Evolutionary conservation across 371 early-diverging fungal species (phyloP), one percentile per base, ranked within the genome.

Genomic region (Dipsacomyces acuminosporus): DNA sequence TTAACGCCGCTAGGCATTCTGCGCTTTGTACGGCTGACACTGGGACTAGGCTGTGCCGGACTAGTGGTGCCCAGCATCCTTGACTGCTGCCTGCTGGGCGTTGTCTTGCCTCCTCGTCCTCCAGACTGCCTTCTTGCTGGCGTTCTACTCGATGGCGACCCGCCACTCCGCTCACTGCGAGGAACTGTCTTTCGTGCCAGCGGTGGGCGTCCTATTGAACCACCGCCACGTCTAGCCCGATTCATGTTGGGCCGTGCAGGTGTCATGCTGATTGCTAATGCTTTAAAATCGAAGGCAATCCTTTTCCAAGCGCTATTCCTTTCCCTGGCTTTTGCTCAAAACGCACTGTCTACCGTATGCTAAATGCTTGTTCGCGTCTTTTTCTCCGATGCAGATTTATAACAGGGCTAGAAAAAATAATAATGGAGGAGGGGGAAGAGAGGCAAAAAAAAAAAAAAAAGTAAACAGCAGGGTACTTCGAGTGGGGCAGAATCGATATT

Each of bases 1-100:
- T 86, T 87, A 64, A 65, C 58, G 26, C 66, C 66, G 19, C 47
- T 54, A 13, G 67, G 56, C 8, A 54, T 25, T 34, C 57, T 54
- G 35, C 86, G 83, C 44, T 65, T 65, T 30, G 45, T 5, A 11
- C 30, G 30, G 30, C 7, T 5, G 11, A 11, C 30, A 30, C 7
- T 11, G 30, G n/a, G n/a, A n/a, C n/a, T n/a, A n/a, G n/a, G n/a
- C n/a, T n/a, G n/a, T n/a, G n/a, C n/a, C n/a, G n/a, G n/a, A n/a
- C n/a, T n/a, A n/a, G n/a, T n/a, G n/a, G n/a, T n/a, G n/a, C n/a
- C n/a, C n/a, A n/a, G n/a, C n/a, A n/a, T n/a, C n/a, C n/a, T n/a
- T n/a, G n/a, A n/a, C n/a, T n/a, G 40, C 13, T 17, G 23, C 43
- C 15, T 33, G 51, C 43, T 51, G 42, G 24, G 43, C 43, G n/a